Percentiles rank a stretch among this genome's conserved stretches.
phyloP scores from a whole-genome alignment of 2,329 filamentous ascomycete species.

The Graphilbum sp. region DNA sequence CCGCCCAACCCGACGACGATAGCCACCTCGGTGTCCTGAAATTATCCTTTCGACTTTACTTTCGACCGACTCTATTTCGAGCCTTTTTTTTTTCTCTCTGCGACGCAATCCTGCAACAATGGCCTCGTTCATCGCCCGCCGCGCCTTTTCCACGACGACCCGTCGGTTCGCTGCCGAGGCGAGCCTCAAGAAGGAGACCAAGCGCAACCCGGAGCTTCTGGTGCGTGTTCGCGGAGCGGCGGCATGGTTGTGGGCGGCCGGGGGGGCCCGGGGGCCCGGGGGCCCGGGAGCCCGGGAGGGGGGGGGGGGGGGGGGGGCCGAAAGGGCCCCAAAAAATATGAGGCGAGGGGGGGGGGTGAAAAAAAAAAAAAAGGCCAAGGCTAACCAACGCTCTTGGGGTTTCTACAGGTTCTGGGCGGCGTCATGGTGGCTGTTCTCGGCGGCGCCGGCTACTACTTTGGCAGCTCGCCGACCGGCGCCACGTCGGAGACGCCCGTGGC shows the following conservation, averaged over 20 bases:
- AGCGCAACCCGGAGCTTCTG: conserved; percentile 33
- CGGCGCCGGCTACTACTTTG: conserved; percentile 81
- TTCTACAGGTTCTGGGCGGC: conserved; percentile 79
- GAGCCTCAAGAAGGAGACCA: conserved; percentile 39
- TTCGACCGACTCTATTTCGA: not conserved
- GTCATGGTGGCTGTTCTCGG: conserved; percentile 83
- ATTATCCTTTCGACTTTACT: too few relatives aligned
- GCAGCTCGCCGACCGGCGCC: conserved; percentile 67
- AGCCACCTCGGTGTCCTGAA: not conserved
- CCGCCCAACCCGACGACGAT: not conserved
- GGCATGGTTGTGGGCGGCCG: too few relatives aligned
- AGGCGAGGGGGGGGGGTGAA: too few relatives aligned
- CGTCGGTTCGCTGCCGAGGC: conserved; percentile 28
- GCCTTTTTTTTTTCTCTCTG: not conserved
- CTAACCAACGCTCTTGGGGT: too few relatives aligned
- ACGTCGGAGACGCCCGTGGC: conserved; percentile 67
- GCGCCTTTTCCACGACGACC: conserved; percentile 36
- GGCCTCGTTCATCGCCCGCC: conserved; percentile 36
- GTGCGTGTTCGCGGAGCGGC: too few relatives aligned
- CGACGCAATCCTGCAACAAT: conserved; percentile 5
- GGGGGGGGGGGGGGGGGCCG: too few relatives aligned
- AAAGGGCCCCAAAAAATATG: too few relatives aligned
- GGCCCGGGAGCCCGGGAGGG: too few relatives aligned
- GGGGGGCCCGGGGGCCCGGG: too few relatives aligned
- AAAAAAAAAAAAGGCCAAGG: too few relatives aligned